These are phyloP conservation scores for Ophiostoma himal-ulmi DNA, from an alignment of 2,329 filamentous ascomycete species.

Conservation along the genomic window DNA sequence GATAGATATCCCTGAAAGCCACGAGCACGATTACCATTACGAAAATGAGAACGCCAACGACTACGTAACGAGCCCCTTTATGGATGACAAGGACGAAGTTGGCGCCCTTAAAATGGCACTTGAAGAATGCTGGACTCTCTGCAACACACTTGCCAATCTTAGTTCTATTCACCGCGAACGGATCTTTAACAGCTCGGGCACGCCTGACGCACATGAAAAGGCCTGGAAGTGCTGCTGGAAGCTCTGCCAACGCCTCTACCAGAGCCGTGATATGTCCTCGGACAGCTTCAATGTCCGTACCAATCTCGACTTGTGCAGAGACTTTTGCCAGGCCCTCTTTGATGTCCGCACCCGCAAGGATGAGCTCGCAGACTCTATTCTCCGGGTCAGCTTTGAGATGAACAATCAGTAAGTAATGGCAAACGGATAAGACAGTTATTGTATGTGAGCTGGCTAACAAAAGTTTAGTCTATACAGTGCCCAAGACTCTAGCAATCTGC, in stretches of 20 bases:
- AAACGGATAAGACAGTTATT: background rate
- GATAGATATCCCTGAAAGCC: conserved; percentile 46
- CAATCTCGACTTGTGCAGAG: conserved; percentile 79
- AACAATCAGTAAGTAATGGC: conserved; percentile 67
- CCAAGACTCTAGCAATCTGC: conserved; percentile 70
- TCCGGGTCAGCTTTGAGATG: conserved; percentile 88
- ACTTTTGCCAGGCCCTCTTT: conserved; percentile 88
- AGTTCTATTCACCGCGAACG: conserved; percentile 78
- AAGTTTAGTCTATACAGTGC: conserved; percentile 69
- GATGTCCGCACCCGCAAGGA: conserved; percentile 75
- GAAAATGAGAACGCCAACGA: conserved; percentile 35
- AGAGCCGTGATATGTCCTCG: conserved; percentile 66
- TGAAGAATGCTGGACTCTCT: conserved; percentile 87
- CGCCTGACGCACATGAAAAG: conserved; percentile 72
- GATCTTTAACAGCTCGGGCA: conserved; percentile 68
- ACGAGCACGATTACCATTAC: conserved; percentile 39
- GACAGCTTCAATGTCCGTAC: conserved; percentile 61
- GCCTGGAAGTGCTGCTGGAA: conserved; percentile 95
- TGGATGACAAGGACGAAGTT: conserved; percentile 52
- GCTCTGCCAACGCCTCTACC: conserved; percentile 82
- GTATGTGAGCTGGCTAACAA: background rate
- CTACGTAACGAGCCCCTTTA: conserved; percentile 39
- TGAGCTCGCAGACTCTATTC: conserved; percentile 74
- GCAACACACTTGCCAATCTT: conserved; percentile 80
- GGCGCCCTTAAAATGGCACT: conserved; percentile 67